Conservation (phyloP, 208 protist genomes). For the Trichomonas vaginalis region DNA sequence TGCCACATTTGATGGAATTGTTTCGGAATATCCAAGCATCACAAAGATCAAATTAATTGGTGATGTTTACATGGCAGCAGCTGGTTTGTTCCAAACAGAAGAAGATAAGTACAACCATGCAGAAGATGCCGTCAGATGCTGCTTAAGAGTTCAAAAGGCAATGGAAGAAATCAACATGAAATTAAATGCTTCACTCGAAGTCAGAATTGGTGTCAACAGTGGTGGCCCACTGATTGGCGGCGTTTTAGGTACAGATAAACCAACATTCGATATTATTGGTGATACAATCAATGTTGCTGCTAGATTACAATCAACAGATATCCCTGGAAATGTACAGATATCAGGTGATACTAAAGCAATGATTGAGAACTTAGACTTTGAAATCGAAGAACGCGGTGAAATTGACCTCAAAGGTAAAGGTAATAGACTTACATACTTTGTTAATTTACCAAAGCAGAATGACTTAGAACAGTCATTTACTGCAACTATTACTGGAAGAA, state of each 20-base stretch:
- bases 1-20: background rate
- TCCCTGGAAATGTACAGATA: background rate
- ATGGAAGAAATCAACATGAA: background rate
- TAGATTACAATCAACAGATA: background rate
- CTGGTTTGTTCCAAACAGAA: background rate
- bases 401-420: background rate
- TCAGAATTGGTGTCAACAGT: background rate
- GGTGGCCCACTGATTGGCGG: background rate
- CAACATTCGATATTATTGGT: conserved; percentile 4
- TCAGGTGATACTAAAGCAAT: background rate
- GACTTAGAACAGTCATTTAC: background rate
- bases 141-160: background rate
- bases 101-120: background rate
- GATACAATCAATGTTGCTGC: background rate
- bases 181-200: background rate
- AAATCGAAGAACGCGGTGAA: background rate
- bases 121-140: background rate
- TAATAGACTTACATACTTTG: background rate
- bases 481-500: background rate
- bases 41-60: conserved; percentile 1
- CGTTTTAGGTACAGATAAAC: background rate
- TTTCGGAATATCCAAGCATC: background rate
- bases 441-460: background rate
- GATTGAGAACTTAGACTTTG: background rate
- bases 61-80: background rate